A percentile compares a stretch with the other conserved stretches of the same genome.
phyloP scores from a whole-genome alignment of 140 eudicot species.

The Stevia rebaudiana region DNA sequence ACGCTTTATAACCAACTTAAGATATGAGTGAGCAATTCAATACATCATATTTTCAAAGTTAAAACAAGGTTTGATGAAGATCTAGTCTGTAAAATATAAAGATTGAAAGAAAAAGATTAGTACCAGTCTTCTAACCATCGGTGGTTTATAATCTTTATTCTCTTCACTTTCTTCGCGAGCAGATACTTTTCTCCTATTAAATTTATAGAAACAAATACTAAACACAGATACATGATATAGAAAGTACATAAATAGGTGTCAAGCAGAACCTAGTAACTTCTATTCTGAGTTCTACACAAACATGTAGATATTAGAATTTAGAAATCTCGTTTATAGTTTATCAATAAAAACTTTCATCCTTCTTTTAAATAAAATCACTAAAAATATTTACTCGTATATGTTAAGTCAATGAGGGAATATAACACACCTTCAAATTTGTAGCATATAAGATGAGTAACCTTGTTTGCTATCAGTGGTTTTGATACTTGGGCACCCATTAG shows the following conservation, averaged over 20 bases:
- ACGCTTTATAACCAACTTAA: neutral
- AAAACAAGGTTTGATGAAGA: neutral
- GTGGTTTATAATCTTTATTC: constrained; percentile 79
- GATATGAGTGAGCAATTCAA: neutral
- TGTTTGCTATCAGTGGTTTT: constrained; percentile 75
- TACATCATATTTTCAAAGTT: neutral
- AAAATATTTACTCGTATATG: neutral
- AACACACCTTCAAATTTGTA: constrained; percentile 90
- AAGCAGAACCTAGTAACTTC: neutral
- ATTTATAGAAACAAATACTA: neutral
- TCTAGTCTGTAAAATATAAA: constrained; percentile 7
- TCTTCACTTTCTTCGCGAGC: constrained; percentile 77
- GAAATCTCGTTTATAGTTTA: neutral
- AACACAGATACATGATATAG: neutral
- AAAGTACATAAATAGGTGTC: neutral
- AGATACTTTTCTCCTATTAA: constrained; percentile 76
- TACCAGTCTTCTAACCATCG: constrained; percentile 93
- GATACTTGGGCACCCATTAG: constrained; percentile 89
- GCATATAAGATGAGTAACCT: constrained; percentile 93
- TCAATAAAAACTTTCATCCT: constrained; percentile 1
- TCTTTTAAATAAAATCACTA: neutral
- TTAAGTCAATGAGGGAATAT: neutral
- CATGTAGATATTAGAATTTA: neutral
- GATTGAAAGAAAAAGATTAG: constrained; percentile 1
- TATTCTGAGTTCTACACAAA: neutral